Evolutionary conservation across 2,329 filamentous ascomycete genomes (phyloP).

Genomic region (Xenosphaeropsis pyriputrescens): DNA sequence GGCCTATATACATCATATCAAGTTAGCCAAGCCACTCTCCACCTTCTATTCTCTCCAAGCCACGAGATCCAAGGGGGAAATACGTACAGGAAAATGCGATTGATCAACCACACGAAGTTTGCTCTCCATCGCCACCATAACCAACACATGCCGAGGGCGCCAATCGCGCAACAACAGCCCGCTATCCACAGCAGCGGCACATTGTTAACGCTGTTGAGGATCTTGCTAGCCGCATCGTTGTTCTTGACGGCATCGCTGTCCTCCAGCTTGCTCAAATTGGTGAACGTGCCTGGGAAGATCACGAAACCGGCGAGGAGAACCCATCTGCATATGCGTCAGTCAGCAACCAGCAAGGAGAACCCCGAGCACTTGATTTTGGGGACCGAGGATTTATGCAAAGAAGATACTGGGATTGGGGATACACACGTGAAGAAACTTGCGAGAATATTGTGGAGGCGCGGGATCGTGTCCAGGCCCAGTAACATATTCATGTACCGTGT

Average conservation of each 20-base stretch:
- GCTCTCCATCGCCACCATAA: constrained; percentile 8
- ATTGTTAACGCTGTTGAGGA: constrained; percentile 10
- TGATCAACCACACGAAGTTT: constrained; percentile 15
- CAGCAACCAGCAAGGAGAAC: not conserved
- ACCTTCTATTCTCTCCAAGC: no score
- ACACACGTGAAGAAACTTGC: constrained; percentile 14
- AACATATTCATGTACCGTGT: constrained; percentile 16
- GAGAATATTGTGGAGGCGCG: constrained; percentile 14
- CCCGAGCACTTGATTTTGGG: not conserved
- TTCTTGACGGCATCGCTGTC: constrained; percentile 1
- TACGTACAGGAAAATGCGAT: constrained; percentile 11
- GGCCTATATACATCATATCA: constrained; percentile 3
- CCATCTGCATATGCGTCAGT: constrained; percentile 1
- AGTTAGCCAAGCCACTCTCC: no score
- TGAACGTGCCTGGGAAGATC: constrained; percentile 16
- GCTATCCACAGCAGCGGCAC: constrained; percentile 11
- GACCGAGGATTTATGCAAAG: not conserved
- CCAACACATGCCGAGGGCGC: constrained; percentile 11
- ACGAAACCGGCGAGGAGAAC: constrained; percentile 16
- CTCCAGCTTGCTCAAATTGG: constrained; percentile 4
- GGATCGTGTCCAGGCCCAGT: constrained; percentile 14
- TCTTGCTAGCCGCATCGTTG: constrained; percentile 3
- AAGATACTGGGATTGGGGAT: not conserved
- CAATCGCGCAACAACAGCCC: constrained; percentile 9
- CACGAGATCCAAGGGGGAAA: not conserved